Conservation (phyloP, 805 yeast species). For the Spathaspora hagerdaliae region DNA sequence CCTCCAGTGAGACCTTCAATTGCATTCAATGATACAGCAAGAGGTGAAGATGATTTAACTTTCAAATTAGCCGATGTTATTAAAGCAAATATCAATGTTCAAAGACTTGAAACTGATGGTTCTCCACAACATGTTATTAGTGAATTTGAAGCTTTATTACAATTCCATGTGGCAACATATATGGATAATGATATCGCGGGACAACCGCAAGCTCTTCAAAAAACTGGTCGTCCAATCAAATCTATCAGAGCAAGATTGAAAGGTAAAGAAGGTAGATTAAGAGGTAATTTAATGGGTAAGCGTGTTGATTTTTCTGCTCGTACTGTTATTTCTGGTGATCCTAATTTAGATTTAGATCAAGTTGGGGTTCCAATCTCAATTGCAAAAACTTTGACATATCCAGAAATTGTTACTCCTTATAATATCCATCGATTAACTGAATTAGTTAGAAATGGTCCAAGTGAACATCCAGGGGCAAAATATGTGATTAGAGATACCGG, state of each 20-base stretch:
- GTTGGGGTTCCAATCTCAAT: slow-evolving; percentile 98
- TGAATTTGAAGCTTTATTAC: slow-evolving; percentile 92
- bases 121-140: slow-evolving; percentile 98
- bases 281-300: slow-evolving; percentile 99
- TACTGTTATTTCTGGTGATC: slow-evolving; percentile 99
- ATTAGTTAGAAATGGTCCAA: slow-evolving; percentile 95
- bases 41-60: slow-evolving; percentile 99
- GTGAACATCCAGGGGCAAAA: slow-evolving; percentile 99
- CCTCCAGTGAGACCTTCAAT: slow-evolving; percentile 99
- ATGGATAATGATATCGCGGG: slow-evolving; percentile 99
- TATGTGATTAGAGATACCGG: slow-evolving; percentile 98
- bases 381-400: slow-evolving; percentile 92
- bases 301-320: slow-evolving; percentile 99
- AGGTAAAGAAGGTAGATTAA: slow-evolving; percentile 98
- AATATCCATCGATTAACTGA: slow-evolving; percentile 92
- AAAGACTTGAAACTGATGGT: slow-evolving; percentile 95
- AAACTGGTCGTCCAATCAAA: slow-evolving; percentile 97
- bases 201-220: slow-evolving; percentile 98
- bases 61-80: slow-evolving; percentile 94
- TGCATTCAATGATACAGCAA: slow-evolving; percentile 95
- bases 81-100: slow-evolving; percentile 96
- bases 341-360: slow-evolving; percentile 94
- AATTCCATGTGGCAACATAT: slow-evolving; percentile 97
- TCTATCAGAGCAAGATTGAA: slow-evolving; percentile 98
- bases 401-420: slow-evolving; percentile 97